A percentile compares a stretch with the other conserved stretches of the same genome.
These are phyloP conservation scores for Pulveroboletus sp. DNA, from an alignment of 768 basidiomycete genomes.

Conservation along the genomic window DNA sequence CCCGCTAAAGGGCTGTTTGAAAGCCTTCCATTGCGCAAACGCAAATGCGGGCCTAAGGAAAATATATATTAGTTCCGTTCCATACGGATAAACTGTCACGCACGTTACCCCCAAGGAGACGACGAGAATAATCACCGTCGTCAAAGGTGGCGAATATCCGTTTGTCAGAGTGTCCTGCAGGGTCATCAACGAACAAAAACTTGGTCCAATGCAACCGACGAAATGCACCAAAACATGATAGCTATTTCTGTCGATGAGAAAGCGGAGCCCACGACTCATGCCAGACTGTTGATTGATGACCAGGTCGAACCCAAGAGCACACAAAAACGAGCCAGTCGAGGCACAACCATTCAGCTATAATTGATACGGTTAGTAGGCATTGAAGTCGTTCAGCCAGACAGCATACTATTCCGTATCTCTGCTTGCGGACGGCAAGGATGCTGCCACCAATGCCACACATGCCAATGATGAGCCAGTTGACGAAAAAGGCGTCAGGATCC, in stretches of 20 bases:
- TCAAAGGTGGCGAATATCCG: conserved; percentile 50
- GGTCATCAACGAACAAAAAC: background rate
- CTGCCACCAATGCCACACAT: conserved; percentile 43
- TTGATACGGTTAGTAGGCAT: conserved; percentile 3
- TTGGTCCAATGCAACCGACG: background rate
- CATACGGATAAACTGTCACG: conserved; percentile 21
- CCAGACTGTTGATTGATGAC: conserved; percentile 56
- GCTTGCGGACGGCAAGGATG: conserved; percentile 41
- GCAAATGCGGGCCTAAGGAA: conserved; percentile 49
- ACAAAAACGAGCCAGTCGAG: conserved; percentile 61
- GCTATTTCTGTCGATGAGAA: conserved; percentile 59
- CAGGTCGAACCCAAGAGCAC: conserved; percentile 55
- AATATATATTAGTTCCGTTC: background rate
- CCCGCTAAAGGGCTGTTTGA: conserved; percentile 48
- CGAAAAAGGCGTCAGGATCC: conserved; percentile 30
- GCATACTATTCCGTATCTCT: conserved; percentile 51
- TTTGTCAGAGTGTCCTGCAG: conserved; percentile 45
- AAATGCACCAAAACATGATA: conserved; percentile 52
- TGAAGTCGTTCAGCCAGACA: background rate
- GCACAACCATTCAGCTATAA: conserved; percentile 46
- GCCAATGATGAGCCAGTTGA: conserved; percentile 56
- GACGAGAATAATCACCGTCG: conserved; percentile 50
- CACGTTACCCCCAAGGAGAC: conserved; percentile 57
- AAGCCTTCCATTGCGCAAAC: conserved; percentile 50
- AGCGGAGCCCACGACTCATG: conserved; percentile 61